Evolutionary conservation across 805 yeast genomes (phyloP).

Genomic region (Kodamaea lidongshanica): DNA sequence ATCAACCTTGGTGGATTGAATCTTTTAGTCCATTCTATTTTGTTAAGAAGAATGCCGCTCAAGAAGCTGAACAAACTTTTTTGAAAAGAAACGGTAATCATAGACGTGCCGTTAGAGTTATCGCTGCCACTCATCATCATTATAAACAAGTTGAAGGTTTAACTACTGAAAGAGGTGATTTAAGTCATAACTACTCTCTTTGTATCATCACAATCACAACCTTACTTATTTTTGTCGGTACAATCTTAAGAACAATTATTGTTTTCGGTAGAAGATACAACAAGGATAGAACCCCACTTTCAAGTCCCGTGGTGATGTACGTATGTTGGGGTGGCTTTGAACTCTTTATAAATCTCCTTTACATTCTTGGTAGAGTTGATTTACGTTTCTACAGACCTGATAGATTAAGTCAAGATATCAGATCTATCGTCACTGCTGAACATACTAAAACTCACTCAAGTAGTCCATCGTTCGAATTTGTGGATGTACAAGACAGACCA

Average conservation of each 20-base stretch:
- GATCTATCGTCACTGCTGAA: slow-evolving; percentile 38
- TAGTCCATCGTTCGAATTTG: slow-evolving; percentile 3
- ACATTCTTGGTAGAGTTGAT: slow-evolving; percentile 62
- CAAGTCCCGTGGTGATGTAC: slow-evolving; percentile 55
- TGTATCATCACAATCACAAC: slow-evolving; percentile 42
- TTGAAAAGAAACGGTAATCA: slow-evolving; percentile 43
- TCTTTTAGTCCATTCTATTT: slow-evolving; percentile 54
- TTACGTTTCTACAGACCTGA: slow-evolving; percentile 79
- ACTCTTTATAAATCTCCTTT: slow-evolving; percentile 48
- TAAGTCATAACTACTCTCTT: slow-evolving; percentile 49
- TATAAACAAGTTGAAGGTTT: slow-evolving; percentile 33
- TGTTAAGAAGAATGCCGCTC: slow-evolving; percentile 48
- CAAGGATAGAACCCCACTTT: slow-evolving; percentile 14
- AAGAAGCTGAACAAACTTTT: slow-evolving; percentile 42
- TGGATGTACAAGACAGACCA: too few species aligned
- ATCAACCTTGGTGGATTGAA: slow-evolving; percentile 77
- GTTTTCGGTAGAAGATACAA: slow-evolving; percentile 29
- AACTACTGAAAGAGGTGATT: slow-evolving; percentile 33
- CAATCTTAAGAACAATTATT: slow-evolving; percentile 46
- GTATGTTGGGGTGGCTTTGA: slow-evolving; percentile 66
- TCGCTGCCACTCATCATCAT: slow-evolving; percentile 50
- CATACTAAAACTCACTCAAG: slow-evolving; percentile 17
- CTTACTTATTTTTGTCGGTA: slow-evolving; percentile 43
- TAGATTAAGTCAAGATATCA: slow-evolving; percentile 35
- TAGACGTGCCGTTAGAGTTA: slow-evolving; percentile 50